A percentile compares a stretch with the other conserved stretches of the same genome.
These are phyloP conservation scores for Ganoderma lingzhi DNA, from an alignment of 1,284 basidiomycete species.

Conservation along the genomic window DNA sequence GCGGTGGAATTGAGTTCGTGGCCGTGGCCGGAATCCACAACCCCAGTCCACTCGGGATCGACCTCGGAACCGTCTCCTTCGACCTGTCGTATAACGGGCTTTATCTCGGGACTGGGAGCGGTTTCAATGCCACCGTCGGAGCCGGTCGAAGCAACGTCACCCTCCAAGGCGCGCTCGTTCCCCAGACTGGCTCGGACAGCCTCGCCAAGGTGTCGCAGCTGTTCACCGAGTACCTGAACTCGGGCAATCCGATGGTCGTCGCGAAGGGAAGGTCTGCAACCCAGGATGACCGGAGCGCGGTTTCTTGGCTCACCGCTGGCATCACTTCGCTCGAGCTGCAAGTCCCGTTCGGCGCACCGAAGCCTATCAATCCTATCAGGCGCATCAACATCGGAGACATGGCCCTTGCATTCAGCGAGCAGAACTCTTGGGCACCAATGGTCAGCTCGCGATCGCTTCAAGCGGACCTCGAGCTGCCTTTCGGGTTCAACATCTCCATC, in stretches of 20 bases:
- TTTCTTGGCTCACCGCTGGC: slow-evolving; percentile 76
- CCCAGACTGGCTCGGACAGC: slow-evolving; percentile 56
- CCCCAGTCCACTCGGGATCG: slow-evolving; percentile 74
- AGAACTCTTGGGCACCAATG: slow-evolving; percentile 67
- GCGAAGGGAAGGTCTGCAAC: slow-evolving; percentile 67
- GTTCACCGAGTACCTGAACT: slow-evolving; percentile 81
- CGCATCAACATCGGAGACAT: slow-evolving; percentile 72
- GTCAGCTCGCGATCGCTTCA: slow-evolving; percentile 66
- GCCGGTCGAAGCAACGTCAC: slow-evolving; percentile 69
- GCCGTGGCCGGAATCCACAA: slow-evolving; percentile 69
- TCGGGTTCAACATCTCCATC: slow-evolving; percentile 75
- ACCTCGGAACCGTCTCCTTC: slow-evolving; percentile 75
- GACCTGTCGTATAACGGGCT: slow-evolving; percentile 68
- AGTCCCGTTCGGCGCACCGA: slow-evolving; percentile 68
- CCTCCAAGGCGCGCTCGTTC: slow-evolving; percentile 66
- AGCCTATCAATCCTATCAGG: slow-evolving; percentile 72
- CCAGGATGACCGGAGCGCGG: slow-evolving; percentile 58
- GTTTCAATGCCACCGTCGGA: slow-evolving; percentile 55
- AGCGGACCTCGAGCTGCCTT: slow-evolving; percentile 70
- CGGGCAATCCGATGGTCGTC: slow-evolving; percentile 63
- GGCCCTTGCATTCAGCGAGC: slow-evolving; percentile 63
- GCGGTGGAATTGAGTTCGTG: slow-evolving; percentile 75
- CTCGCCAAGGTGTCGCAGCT: slow-evolving; percentile 66
- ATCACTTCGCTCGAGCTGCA: slow-evolving; percentile 62
- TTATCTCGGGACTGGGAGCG: slow-evolving; percentile 66